phyloP scores from a whole-genome alignment of 768 basidiomycete genomes.

The Hydnomerulius pinastri region DNA sequence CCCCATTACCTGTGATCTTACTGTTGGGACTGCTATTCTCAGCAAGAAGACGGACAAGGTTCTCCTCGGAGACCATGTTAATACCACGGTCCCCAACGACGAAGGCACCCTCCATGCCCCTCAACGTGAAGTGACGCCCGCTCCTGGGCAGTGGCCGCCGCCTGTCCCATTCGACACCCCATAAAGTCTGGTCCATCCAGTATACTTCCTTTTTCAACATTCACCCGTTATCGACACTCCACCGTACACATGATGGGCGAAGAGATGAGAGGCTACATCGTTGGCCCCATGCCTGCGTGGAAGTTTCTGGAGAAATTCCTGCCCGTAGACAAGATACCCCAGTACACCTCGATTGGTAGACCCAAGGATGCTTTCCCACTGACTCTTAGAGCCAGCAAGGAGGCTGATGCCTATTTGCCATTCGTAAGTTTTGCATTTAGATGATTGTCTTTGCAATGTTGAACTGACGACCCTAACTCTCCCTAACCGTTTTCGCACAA shows the following conservation, averaged over 20 bases:
- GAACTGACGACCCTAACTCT: too few relatives aligned
- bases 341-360: not conserved
- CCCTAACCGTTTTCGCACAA: not conserved
- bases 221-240: not conserved
- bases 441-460: not conserved
- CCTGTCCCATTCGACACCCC: too few relatives aligned
- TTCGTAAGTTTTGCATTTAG: not conserved
- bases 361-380: not conserved
- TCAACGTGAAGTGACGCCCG: too few relatives aligned
- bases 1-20: too few relatives aligned
- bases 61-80: too few relatives aligned
- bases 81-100: too few relatives aligned
- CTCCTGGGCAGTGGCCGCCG: too few relatives aligned
- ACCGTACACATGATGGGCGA: not conserved
- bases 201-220: not conserved
- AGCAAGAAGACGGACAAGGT: too few relatives aligned
- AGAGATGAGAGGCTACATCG: not conserved
- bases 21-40: too few relatives aligned
- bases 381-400: not conserved
- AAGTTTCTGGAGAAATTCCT: constrained; percentile 1
- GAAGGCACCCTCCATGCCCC: too few relatives aligned
- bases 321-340: not conserved
- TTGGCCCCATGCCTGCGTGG: constrained; percentile 1
- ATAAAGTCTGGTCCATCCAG: not conserved
- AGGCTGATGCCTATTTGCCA: not conserved